Percentiles rank a stretch among this genome's conserved stretches.
These are phyloP conservation scores for Stentor coeruleus DNA, from an alignment of 73 alveolate species.

Conservation along the genomic window DNA sequence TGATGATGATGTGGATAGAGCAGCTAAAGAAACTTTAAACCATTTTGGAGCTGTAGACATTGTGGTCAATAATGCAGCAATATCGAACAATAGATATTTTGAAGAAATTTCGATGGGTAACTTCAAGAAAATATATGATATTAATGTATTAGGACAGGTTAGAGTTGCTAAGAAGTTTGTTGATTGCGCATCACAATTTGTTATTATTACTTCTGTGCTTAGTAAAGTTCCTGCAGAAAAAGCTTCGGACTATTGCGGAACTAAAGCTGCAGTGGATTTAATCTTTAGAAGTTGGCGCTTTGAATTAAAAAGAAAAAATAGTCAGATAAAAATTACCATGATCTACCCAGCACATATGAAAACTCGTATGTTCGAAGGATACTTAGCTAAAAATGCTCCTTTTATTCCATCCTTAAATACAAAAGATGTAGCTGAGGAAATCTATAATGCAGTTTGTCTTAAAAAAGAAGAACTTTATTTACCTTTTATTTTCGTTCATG, in stretches of 20 bases:
- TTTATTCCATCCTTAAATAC: not conserved
- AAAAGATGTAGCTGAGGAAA: not conserved
- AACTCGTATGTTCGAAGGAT: not conserved
- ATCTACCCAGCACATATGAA: not conserved
- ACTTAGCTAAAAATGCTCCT: not conserved
- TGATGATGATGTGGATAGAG: not conserved
- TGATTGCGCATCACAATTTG: not conserved
- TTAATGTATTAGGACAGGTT: constrained; percentile 8
- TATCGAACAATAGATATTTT: not conserved
- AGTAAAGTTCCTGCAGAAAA: not conserved
- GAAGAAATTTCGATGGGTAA: not conserved
- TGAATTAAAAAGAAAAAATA: not conserved
- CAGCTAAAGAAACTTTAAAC: not conserved
- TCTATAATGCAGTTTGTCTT: constrained; percentile 10
- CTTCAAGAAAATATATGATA: not conserved
- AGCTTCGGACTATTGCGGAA: constrained; percentile 13
- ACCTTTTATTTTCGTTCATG: not conserved
- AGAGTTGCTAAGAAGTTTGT: not conserved
- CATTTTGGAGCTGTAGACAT: not conserved
- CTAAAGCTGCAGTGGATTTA: not conserved
- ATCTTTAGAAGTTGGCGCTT: not conserved
- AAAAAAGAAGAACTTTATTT: not conserved
- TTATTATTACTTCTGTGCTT: not conserved
- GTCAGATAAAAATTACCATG: not conserved
- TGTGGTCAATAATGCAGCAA: constrained; percentile 15